These are phyloP conservation scores for Fusarium piperis DNA, from an alignment of 2,329 filamentous ascomycete genomes.

Conservation along the genomic window DNA sequence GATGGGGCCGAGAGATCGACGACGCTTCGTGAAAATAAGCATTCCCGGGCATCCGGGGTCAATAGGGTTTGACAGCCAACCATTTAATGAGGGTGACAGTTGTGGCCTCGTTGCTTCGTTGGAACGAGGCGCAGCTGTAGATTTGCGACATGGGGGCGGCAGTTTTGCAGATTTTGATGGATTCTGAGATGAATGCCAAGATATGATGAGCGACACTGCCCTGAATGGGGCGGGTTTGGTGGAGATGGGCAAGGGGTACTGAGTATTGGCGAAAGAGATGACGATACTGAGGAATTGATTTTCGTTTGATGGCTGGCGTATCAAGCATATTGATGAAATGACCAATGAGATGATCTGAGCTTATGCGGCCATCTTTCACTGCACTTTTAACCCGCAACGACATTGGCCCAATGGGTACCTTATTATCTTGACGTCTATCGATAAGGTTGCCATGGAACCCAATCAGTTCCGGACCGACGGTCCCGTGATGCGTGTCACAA, in stretches of 20 bases:
- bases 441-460: slow-evolving; percentile 13
- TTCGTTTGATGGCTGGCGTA: neutral
- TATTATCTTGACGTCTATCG: slow-evolving; percentile 3
- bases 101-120: neutral
- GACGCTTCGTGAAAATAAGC: neutral
- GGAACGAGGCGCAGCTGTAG: slow-evolving; percentile 28
- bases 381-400: neutral
- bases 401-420: no score
- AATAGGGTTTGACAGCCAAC: slow-evolving; percentile 14
- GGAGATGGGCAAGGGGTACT: neutral
- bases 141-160: slow-evolving; percentile 20
- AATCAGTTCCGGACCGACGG: neutral
- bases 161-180: neutral
- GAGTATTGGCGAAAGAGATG: neutral
- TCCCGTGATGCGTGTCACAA: neutral
- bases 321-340: neutral
- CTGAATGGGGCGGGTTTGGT: neutral
- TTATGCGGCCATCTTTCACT: no score
- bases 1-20: neutral
- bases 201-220: slow-evolving; percentile 14
- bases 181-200: slow-evolving; percentile 24
- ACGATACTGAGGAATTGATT: neutral
- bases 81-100: slow-evolving; percentile 27
- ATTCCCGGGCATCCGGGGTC: slow-evolving; percentile 1
- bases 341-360: no score